Evolutionary conservation across 2,329 filamentous ascomycete species (phyloP).

Genomic region (Fusarium incarnatum): DNA sequence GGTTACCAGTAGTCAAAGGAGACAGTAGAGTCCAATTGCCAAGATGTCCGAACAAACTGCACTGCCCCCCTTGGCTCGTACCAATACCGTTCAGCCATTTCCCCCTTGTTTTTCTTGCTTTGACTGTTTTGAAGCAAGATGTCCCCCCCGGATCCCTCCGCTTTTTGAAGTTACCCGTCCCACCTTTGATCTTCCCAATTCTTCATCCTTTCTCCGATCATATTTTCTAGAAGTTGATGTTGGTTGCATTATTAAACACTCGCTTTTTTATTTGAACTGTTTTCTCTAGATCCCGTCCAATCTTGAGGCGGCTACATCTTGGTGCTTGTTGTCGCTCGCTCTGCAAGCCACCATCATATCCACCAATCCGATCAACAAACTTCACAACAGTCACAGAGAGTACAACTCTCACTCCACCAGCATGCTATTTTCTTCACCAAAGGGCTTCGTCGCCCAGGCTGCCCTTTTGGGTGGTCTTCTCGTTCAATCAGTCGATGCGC

Average conservation of each 20-base stretch:
- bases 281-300: neutral
- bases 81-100: slow-evolving; percentile 13
- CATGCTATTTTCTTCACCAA: slow-evolving; percentile 16
- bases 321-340: slow-evolving; percentile 37
- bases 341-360: neutral
- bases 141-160: neutral
- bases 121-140: slow-evolving; percentile 3
- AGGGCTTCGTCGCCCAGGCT: slow-evolving; percentile 21
- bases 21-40: slow-evolving; percentile 4
- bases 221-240: slow-evolving; percentile 14
- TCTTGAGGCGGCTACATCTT: neutral
- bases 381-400: neutral
- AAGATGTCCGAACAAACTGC: slow-evolving; percentile 37
- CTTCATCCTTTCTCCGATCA: slow-evolving; percentile 16
- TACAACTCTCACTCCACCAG: neutral
- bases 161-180: slow-evolving; percentile 11
- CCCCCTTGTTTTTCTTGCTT: slow-evolving; percentile 10
- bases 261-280: slow-evolving; percentile 5
- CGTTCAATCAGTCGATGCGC: slow-evolving; percentile 37
- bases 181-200: slow-evolving; percentile 28
- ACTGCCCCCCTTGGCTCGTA: slow-evolving; percentile 46
- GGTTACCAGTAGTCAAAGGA: neutral
- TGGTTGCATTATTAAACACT: neutral
- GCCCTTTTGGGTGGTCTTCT: slow-evolving; percentile 33
- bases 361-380: no score